Evolutionary conservation across 2,329 filamentous ascomycete genomes (phyloP).

Genomic region (Juglanconis sp.): DNA sequence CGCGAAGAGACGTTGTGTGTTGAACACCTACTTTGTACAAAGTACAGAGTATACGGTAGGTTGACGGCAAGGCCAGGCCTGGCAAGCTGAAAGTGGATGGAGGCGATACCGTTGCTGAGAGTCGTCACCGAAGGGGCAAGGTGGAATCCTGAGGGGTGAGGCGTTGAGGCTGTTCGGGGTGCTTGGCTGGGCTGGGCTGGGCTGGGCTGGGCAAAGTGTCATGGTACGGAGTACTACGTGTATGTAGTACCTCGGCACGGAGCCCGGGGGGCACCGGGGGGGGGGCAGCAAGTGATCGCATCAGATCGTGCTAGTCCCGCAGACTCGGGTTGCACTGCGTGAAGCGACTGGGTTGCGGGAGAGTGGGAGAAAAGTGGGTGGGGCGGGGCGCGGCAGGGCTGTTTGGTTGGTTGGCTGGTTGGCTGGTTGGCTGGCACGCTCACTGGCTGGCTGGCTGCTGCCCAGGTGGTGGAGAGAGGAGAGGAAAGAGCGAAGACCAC

Average conservation of each 20-base stretch:
- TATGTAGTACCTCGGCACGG: neutral
- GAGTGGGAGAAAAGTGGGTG: neutral
- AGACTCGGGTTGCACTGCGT: constrained; percentile 7
- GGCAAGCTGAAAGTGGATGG: neutral
- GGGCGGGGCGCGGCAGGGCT: neutral
- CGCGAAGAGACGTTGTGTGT: too few relatives aligned
- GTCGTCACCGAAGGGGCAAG: neutral
- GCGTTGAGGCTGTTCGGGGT: neutral
- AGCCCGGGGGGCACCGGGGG: constrained; percentile 1
- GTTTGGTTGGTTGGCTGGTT: neutral
- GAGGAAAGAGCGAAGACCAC: neutral
- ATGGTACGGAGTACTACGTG: neutral
- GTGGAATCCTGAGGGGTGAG: neutral
- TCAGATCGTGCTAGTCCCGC: constrained; percentile 3
- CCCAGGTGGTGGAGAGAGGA: neutral
- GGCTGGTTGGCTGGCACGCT: neutral
- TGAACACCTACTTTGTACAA: too few relatives aligned
- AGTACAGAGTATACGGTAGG: too few relatives aligned
- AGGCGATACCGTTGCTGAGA: neutral
- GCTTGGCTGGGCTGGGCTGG: neutral
- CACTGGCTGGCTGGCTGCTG: neutral
- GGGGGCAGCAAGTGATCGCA: constrained; percentile 2
- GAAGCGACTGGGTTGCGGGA: neutral
- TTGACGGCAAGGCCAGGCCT: too few relatives aligned
- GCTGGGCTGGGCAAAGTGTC: neutral